Percentiles rank a stretch among this genome's conserved stretches.
Conservation (phyloP, 306 rosid species). For the Casuarina cunninghamiana region DNA sequence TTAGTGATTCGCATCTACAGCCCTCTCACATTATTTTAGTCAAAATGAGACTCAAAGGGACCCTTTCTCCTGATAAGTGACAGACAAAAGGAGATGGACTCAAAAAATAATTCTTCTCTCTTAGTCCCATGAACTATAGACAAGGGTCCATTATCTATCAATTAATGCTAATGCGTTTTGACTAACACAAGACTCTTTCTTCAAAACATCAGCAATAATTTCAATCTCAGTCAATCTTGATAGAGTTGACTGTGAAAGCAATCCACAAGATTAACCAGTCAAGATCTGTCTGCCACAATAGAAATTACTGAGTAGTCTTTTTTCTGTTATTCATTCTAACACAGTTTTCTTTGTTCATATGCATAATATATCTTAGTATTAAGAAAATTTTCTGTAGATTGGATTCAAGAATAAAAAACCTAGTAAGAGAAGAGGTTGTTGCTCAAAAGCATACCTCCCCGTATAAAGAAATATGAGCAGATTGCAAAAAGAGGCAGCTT, state of each 20-base stretch:
- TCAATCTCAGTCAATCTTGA: neutral
- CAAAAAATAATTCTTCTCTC: neutral
- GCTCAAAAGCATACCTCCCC: slow-evolving; percentile 57
- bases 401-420: slow-evolving; percentile 6
- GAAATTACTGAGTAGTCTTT: neutral
- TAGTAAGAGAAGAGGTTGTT: slow-evolving; percentile 3
- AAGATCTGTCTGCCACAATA: neutral
- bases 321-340: neutral
- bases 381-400: neutral
- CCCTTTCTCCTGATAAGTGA: neutral
- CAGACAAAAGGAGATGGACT: neutral
- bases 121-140: neutral
- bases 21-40: neutral
- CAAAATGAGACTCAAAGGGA: neutral
- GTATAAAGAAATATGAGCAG: slow-evolving; percentile 95
- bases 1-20: neutral
- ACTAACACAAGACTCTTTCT: neutral
- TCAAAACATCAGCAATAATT: neutral
- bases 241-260: neutral
- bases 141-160: neutral
- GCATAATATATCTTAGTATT: neutral
- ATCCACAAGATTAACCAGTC: neutral
- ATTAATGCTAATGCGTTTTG: neutral
- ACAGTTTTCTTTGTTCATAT: neutral
- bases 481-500: slow-evolving; percentile 95